Base-by-base conservation (phyloP, 2,329 filamentous ascomycete genomes). In the Rugonectria rugulosa region DNA sequence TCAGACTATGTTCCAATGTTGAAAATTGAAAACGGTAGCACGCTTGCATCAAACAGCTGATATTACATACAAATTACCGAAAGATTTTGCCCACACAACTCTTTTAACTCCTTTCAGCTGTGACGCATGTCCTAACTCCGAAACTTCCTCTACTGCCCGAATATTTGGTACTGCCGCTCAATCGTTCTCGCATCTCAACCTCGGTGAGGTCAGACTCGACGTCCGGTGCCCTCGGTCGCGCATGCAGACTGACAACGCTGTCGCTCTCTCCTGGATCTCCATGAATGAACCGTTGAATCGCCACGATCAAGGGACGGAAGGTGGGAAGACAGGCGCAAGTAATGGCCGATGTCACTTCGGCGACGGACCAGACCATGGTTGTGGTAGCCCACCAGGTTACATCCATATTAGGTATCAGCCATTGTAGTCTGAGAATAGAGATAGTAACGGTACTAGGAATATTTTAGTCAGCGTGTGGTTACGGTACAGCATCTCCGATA, bases 251-350 rank as follows among this genome's bases (percentile, higher is more conserved):
- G n/a, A 12, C 29, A 4, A 36, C 41, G 2, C 26, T 51, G 2
- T 21, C 19, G 1, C 34, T 47, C 15, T 26, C 40, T 6, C 0
- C 1, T n/a, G n/a, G n/a, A 0, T 12, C 8, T 1, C 14, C 27
- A 2, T 1, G 23, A 5, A 29, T 34, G 6, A 15, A 19, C 9
- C 1, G 20, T 14, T n/a, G 12, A 5, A 14, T 20, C 31, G 3
- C 24, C 1, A 27, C 7, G 1, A 64, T 17, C 1, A 64, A 17
- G 6, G 59, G 62, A 4, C 60, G 50, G 5, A 58, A 55, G 0
- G 62, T 64, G 3, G 63, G 63, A 3, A 65, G 42, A 1, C 63
- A 66, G 1, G 58, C 59, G 20, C 58, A 64, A 5, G 43, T 24
- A 6, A 66, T 31, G 3, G 60, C 59, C 0, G 63, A 58, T 7